Percentiles rank a stretch among this genome's conserved stretches.
These are phyloP conservation scores for Dictyostelium brefeldianum DNA, from an alignment of 78 protist species.

Conservation along the genomic window DNA sequence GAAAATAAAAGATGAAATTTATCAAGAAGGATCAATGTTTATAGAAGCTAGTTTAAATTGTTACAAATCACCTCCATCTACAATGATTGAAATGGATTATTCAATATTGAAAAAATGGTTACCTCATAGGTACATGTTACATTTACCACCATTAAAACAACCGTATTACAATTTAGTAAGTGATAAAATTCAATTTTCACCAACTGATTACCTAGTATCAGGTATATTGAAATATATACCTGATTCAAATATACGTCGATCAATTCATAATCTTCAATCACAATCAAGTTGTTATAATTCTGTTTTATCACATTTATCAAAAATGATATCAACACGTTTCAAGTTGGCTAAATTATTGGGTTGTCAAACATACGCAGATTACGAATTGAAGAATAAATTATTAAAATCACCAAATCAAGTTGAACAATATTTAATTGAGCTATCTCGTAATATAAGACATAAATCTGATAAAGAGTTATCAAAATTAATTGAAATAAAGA, in stretches of 20 bases:
- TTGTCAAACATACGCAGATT: conserved; percentile 4
- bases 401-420: conserved; percentile 65
- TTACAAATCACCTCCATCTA: not conserved
- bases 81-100: not conserved
- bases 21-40: not conserved
- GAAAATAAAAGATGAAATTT: not conserved
- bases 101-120: not conserved
- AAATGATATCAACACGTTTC: not conserved
- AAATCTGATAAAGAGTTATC: conserved; percentile 33
- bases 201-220: not conserved
- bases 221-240: conserved; percentile 29
- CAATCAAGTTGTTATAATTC: not conserved
- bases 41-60: not conserved
- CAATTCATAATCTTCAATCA: not conserved
- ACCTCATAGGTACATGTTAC: not conserved
- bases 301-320: not conserved
- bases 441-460: conserved; percentile 14
- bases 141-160: not conserved
- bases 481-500: conserved; percentile 4
- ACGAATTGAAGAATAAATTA: conserved; percentile 33
- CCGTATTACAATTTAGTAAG: not conserved
- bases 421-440: conserved; percentile 4
- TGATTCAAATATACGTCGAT: conserved; percentile 9
- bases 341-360: conserved; percentile 22
- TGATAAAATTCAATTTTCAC: not conserved